Evolutionary conservation across 1,139 yeast genomes (phyloP), one percentile per base, ranked within the genome.

Genomic region (Hanseniaspora sp.): DNA sequence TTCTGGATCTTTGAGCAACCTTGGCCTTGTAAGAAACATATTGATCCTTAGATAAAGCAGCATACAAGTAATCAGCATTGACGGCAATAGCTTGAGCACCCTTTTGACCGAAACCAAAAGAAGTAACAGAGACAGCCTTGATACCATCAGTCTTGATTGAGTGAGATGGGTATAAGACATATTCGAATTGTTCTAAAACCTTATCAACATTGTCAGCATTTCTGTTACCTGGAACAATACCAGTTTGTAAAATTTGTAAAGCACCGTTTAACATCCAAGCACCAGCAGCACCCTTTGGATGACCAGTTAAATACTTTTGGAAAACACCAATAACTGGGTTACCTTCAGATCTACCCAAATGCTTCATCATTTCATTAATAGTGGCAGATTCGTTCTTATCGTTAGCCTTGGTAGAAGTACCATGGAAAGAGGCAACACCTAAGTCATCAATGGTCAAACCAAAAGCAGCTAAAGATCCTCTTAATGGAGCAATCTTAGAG

Each of bases 221-320:
- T 73, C 96, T 82, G 78, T 92, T 92, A 72, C 99, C 99, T 62
- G 99, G 99, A 64, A 92, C 95, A 65, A 90, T 69, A 72, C 98
- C 98, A 65, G 86, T 71, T 74, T 86, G 84, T 70, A 92, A 77
- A 62, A 90, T 83, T 76, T 92, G 99, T 63, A 92, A 76, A 58
- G 90, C 96, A 73, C 99, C 99, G 72, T 92, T 94, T 78, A 92
- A 76, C 98, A 94, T 92, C 98, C 98, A 92, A 59, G 99, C 97
- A 78, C 97, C 98, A 57, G 99, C 99, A 64, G 98, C 98, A 80
- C 98, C 99, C 84, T 92, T 92, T 67, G 98, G 98, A 76, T 92
- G 99, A 74, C 98, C 99, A 65, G 99, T 92, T 67, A 92, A 80
- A 81, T 80, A 92, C 74, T 92, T 92, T 74, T 92, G 99, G 95